phyloP scores from a whole-genome alignment of 352 stramenopile genomes.

The Globisporangium nunn region DNA sequence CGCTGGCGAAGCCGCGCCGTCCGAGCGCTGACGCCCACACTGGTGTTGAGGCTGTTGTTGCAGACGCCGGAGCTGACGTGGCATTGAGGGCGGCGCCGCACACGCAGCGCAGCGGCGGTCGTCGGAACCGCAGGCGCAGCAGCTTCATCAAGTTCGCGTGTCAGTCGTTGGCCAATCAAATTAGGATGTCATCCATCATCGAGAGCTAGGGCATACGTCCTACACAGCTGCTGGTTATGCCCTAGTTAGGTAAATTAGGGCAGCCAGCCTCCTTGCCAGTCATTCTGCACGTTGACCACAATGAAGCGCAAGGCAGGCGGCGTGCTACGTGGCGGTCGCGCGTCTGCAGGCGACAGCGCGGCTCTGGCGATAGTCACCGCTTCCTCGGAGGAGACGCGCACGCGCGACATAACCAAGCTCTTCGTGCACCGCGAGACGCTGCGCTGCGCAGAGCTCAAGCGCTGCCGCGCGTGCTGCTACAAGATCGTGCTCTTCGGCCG shows the following conservation, averaged over 20 bases:
- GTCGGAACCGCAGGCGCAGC: not conserved
- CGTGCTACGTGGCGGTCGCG: not conserved
- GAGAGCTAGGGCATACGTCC: not conserved
- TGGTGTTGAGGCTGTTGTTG: too few species aligned
- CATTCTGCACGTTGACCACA: not conserved
- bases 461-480: slow-evolving; percentile 84
- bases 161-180: too few species aligned
- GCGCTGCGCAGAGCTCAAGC: slow-evolving; percentile 45
- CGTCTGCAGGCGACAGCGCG: not conserved
- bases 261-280: too few species aligned
- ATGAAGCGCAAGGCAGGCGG: slow-evolving; percentile 1
- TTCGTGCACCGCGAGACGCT: slow-evolving; percentile 65
- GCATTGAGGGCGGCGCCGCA: not conserved
- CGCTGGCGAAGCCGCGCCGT: slow-evolving; percentile 16
- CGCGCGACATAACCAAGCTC: slow-evolving; percentile 48
- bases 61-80: not conserved
- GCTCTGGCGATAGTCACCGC: not conserved
- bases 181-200: not conserved
- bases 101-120: not conserved
- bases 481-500: slow-evolving; percentile 73
- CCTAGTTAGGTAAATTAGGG: too few species aligned
- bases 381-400: slow-evolving; percentile 10
- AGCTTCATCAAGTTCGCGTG: not conserved
- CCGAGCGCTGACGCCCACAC: not conserved
- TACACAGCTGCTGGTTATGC: too few species aligned